phyloP scores from a whole-genome alignment of 768 basidiomycete genomes.

The Kwoniella dendrophila region DNA sequence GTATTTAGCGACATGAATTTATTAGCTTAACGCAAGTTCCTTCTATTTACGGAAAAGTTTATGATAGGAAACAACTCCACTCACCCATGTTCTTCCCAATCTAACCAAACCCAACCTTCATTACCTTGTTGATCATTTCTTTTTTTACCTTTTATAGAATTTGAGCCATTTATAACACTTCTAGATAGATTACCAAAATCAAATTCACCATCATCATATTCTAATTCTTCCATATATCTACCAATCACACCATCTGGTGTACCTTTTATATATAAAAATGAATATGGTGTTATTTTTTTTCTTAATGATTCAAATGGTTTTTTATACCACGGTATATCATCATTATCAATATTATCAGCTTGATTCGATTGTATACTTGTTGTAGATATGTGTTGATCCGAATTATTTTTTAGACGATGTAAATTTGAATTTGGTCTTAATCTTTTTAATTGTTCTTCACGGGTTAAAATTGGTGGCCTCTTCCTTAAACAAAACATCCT shows the following conservation, averaged over 20 bases:
- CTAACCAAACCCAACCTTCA: slow-evolving; percentile 18
- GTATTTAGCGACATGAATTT: not conserved
- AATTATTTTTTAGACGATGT: too few species aligned
- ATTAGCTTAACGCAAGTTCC: not conserved
- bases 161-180: slow-evolving; percentile 7
- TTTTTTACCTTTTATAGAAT: slow-evolving; percentile 13
- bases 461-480: slow-evolving; percentile 8
- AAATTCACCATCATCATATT: slow-evolving; percentile 42
- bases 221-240: slow-evolving; percentile 50
- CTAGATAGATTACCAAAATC: slow-evolving; percentile 40
- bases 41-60: not conserved
- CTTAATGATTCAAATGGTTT: slow-evolving; percentile 34
- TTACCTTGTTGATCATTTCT: slow-evolving; percentile 19
- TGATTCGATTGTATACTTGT: not conserved
- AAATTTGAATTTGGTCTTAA: slow-evolving; percentile 23
- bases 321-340: slow-evolving; percentile 1
- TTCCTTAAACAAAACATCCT: slow-evolving; percentile 45
- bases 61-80: slow-evolving; percentile 5
- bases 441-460: slow-evolving; percentile 28
- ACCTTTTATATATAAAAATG: slow-evolving; percentile 42
- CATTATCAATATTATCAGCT: not conserved
- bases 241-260: slow-evolving; percentile 45
- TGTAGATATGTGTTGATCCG: not conserved
- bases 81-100: slow-evolving; percentile 50
- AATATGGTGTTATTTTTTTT: slow-evolving; percentile 34